Evolutionary conservation across 1,284 basidiomycete genomes (phyloP), one percentile per base, ranked within the genome.

Genomic region (Leccinum subspadiceum): DNA sequence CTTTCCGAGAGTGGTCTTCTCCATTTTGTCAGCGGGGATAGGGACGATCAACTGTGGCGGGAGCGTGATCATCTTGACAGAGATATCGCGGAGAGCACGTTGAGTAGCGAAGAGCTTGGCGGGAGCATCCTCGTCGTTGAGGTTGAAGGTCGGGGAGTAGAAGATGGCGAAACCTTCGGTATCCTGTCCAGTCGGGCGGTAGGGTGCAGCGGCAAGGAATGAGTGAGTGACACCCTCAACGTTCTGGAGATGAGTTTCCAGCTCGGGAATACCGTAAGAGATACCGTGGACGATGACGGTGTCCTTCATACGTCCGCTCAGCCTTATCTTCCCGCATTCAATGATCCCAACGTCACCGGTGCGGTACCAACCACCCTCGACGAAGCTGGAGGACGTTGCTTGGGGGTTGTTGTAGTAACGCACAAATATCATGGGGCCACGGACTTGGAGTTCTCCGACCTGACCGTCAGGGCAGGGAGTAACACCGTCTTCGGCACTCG

Each of bases 261-360:
- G 65, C 55, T 80, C 79, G 0, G 73, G 70, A 24, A 76, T 76
- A 37, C 76, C 72, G 58, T 79, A 75, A 17, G 79, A 80, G 62
- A 80, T 75, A 46, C 78, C 79, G 50, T 80, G 78, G n/a, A 79
- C 76, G 48, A 78, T 80, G 62, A 80, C 72, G 35, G 70, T 76
- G 54, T 79, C 79, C 69, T 80, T 80, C 62, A 78, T 77, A 54
- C 78, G 72, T 2, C 79, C 78, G 51, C 76, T 73, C 7, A 80
- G 64, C 52, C 77, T 69, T 59, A 80, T 66, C 58, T 72, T 72
- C 4, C 77, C 77, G 4, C 72, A 67, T 17, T 70, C 63, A 53
- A 78, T 73, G 48, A 79, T 69, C 9, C 72, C 79, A 1, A 73
- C 61, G 57, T 79, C 78, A 6, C 79, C 79, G 4, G 78, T 79